These are phyloP conservation scores for Apiospora malaysiana DNA, from an alignment of 2,329 filamentous ascomycete species.

Conservation along the genomic window DNA sequence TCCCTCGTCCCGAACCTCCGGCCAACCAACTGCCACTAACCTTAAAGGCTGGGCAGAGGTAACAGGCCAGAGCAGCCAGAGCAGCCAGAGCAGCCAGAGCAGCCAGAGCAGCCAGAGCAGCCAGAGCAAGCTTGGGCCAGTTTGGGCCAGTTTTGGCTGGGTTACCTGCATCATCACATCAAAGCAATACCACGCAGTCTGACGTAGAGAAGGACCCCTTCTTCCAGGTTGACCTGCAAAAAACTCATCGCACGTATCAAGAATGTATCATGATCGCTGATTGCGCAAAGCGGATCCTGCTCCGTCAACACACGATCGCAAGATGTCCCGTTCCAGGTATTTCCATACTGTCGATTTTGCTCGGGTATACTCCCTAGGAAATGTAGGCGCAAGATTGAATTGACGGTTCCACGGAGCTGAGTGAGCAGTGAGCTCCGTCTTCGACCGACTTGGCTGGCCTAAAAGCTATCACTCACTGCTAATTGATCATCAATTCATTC, in stretches of 20 bases:
- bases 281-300: slow-evolving; percentile 13
- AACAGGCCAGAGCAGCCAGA: too few relatives aligned
- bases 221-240: not conserved
- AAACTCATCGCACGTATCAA: not conserved
- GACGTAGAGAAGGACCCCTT: slow-evolving; percentile 10
- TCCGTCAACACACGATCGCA: not conserved
- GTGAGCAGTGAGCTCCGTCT: not conserved
- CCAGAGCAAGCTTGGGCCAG: not conserved
- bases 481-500: not conserved
- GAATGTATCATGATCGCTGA: slow-evolving; percentile 4
- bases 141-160: slow-evolving; percentile 17
- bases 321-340: not conserved
- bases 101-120: too few relatives aligned
- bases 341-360: too few relatives aligned
- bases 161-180: slow-evolving; percentile 4
- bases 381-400: too few relatives aligned
- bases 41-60: not conserved
- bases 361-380: too few relatives aligned
- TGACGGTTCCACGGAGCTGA: not conserved
- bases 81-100: too few relatives aligned
- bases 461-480: not conserved
- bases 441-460: not conserved
- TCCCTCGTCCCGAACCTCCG: slow-evolving; percentile 5
- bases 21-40: slow-evolving; percentile 15
- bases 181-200: not conserved